Evolutionary conservation across 225 moss, liverwort and hornwort species (phyloP), one percentile per base, ranked within the genome.

Genomic region (Physcomitrium patens): DNA sequence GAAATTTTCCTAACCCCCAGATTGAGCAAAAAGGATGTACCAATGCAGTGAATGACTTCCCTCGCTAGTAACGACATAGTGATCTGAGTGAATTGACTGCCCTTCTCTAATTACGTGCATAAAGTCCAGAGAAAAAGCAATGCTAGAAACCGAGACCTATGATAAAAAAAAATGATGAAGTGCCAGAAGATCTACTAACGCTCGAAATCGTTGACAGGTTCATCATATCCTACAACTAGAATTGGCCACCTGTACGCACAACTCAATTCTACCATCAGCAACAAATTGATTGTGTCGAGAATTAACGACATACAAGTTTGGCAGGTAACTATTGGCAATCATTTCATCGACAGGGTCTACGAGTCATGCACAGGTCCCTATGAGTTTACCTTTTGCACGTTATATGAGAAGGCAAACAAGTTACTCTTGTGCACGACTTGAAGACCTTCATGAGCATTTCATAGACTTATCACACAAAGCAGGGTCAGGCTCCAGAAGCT

Each of bases 1-100:
- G 20, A 93, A 86, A 46, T 87, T 89, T 76, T 83, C 78, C 31
- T 87, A 93, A 42, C 84, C 87, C 28, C 83, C 89, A 54, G 81
- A 85, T 78, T 84, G 86, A 19, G 89, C 93, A 65, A 93, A 91
- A 10, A 90, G 77, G 65, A 93, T 93, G 80, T 93, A 55, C 88
- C 68, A 46, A 94, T 79, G 77, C 90, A 86, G 17, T 82, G 85
- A 24, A 90, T 91, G 57, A 91, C 91, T 81, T 94, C 91, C 69
- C 91, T 90, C 60, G 37, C 47, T 63, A 62, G 22, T 59, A 15
- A 57, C 8, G 28, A 46, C 12, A 1, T 48, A 48, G 31, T 14
- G 31, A 24, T 18, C 18, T 18, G 1, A 46, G 28, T 44, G 55
- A 74, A 23, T 8, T n/a, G 42, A 51, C 41, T 28, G 17, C 28